Evolutionary conservation across 2,329 filamentous ascomycete species (phyloP).

Genomic region (Alternaria arborescens): DNA sequence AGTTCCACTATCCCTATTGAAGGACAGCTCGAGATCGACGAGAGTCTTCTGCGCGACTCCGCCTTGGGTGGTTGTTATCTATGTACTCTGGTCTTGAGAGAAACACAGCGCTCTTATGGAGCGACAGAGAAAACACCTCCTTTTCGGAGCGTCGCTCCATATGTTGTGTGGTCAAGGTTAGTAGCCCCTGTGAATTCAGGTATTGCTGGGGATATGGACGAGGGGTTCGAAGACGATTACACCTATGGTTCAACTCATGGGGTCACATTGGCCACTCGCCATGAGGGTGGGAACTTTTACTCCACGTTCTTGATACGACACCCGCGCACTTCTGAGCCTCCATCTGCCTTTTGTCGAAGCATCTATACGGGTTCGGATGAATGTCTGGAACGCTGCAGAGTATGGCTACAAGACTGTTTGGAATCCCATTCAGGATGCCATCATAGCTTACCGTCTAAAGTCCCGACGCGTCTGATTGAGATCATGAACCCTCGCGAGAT

Average conservation of each 20-base stretch:
- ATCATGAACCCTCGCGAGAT: neutral
- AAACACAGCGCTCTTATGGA: neutral
- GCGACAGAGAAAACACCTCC: neutral
- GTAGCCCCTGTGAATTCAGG: neutral
- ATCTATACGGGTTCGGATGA: neutral
- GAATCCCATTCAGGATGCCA: neutral
- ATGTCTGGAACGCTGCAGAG: neutral
- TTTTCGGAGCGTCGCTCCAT: neutral
- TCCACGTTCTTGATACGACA: neutral
- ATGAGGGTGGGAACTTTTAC: neutral
- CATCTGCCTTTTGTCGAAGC: neutral
- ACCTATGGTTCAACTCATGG: neutral
- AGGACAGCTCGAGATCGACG: neutral
- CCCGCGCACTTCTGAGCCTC: neutral
- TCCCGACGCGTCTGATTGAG: neutral
- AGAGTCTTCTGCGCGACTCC: neutral
- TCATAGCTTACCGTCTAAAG: neutral
- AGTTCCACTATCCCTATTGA: neutral
- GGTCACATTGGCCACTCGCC: neutral
- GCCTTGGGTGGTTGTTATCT: neutral
- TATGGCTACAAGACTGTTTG: neutral
- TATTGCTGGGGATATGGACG: no score
- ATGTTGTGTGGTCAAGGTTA: neutral
- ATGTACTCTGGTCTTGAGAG: neutral
- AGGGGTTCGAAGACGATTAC: neutral